Conservation (phyloP, 495 filamentous ascomycete species). For the Xylaria nigripes region DNA sequence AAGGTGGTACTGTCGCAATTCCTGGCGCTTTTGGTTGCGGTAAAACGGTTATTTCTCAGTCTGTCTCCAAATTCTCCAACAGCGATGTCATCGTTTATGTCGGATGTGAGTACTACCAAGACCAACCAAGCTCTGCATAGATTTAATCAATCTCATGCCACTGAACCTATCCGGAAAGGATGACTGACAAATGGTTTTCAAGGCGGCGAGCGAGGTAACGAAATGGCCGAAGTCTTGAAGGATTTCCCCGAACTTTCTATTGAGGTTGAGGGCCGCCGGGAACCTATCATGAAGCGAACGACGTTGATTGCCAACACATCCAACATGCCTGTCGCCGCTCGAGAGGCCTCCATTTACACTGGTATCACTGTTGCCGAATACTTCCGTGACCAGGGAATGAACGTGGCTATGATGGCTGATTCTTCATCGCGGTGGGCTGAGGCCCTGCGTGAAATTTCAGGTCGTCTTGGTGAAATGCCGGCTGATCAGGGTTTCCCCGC, state of each 20-base stretch:
- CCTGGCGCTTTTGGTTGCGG: slow-evolving; percentile 98
- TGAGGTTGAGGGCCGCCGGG: slow-evolving; percentile 80
- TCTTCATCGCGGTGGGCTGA: slow-evolving; percentile 98
- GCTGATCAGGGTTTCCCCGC: slow-evolving; percentile 99
- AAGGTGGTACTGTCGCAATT: slow-evolving; percentile 96
- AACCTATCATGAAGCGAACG: slow-evolving; percentile 99
- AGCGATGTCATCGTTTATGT: slow-evolving; percentile 98
- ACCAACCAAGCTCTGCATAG: background rate
- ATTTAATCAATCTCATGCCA: background rate
- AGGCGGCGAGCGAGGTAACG: slow-evolving; percentile 87
- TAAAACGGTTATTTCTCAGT: slow-evolving; percentile 98
- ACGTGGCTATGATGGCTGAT: slow-evolving; percentile 99
- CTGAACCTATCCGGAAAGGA: background rate
- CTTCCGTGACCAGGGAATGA: slow-evolving; percentile 96
- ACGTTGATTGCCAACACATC: slow-evolving; percentile 98
- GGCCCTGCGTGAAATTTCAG: slow-evolving; percentile 95
- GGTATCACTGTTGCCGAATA: slow-evolving; percentile 98
- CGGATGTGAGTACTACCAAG: slow-evolving; percentile 50
- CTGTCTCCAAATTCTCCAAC: slow-evolving; percentile 98
- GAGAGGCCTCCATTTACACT: slow-evolving; percentile 98
- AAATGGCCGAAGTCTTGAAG: slow-evolving; percentile 99
- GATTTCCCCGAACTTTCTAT: slow-evolving; percentile 97
- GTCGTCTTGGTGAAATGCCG: slow-evolving; percentile 98
- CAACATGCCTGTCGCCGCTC: slow-evolving; percentile 98
- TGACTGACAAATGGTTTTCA: background rate